Evolutionary conservation across 2,329 filamentous ascomycete species (phyloP), one percentile per base, ranked within the genome.

Genomic region (Ophiostoma perfectum): DNA sequence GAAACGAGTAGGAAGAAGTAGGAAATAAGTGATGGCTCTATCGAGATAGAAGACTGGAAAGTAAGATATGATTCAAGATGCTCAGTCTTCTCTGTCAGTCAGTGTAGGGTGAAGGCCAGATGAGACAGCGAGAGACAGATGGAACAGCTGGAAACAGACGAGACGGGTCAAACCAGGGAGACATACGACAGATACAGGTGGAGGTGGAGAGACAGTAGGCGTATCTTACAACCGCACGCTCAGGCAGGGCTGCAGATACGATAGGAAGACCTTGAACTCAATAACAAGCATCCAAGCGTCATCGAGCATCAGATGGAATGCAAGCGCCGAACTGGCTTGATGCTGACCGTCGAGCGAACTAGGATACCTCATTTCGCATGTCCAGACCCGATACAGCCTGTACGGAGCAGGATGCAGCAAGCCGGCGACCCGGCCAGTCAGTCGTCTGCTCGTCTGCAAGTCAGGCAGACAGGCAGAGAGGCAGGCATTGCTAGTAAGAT

Each of bases 221-320:
- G 11, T 47, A 14, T 14, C 45, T 3, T 47, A 47, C 49, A 55
- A n/a, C 18, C n/a, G n/a, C 18, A 55, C 49, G 27, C 49, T 55
- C 18, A 27, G 49, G 49, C 49, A n/a, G n/a, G n/a, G 49, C 49
- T 55, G 49, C 49, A 55, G n/a, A 47, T 14, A 47, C 12, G 47
- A 52, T 52, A n/a, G 16, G 14, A 52, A n/a, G 16, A n/a, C 27
- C 49, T 27, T 18, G n/a, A 55, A n/a, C 27, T 18, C 8, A 18
- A 52, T 11, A 47, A n/a, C 45, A 27, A 27, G 27, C 27, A 27
- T 27, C 27, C 42, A 12, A 5, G 49, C 49, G 49, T 55, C 49
- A 55, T 55, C 49, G 4, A 55, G 49, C 49, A 55, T 55, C 49
- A 55, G 49, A 55, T 55, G 18, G 49, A 55, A 18, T 55, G 49